These are phyloP conservation scores for Aureobasidium sp. DNA, from an alignment of 2,329 filamentous ascomycete genomes.

Conservation along the genomic window DNA sequence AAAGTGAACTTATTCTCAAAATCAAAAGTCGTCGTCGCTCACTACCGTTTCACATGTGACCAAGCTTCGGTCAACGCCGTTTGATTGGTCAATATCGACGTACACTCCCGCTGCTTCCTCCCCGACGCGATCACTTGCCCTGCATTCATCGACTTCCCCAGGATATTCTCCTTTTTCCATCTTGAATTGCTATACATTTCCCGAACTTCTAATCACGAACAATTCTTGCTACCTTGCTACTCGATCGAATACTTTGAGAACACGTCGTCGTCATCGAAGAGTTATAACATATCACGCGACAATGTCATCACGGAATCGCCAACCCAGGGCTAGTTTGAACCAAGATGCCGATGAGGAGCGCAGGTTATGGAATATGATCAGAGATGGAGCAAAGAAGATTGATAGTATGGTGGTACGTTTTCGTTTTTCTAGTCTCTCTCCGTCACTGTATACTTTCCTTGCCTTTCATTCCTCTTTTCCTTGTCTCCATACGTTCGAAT, in stretches of 20 bases:
- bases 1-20: too few relatives aligned
- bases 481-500: too few relatives aligned
- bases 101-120: background rate
- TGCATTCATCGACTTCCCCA: background rate
- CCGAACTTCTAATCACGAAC: too few relatives aligned
- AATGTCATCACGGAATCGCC: conserved; percentile 41
- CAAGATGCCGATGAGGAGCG: conserved; percentile 44
- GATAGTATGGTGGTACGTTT: conserved; percentile 39
- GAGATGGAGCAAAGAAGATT: conserved; percentile 35
- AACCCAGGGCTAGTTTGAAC: conserved; percentile 32
- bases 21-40: background rate
- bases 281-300: background rate
- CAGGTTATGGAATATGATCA: conserved; percentile 41
- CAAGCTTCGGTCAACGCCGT: background rate
- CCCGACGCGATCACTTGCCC: background rate
- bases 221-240: too few relatives aligned
- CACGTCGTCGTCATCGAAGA: background rate
- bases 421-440: background rate
- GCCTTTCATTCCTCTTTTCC: too few relatives aligned
- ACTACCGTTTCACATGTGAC: background rate
- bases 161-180: background rate
- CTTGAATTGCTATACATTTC: too few relatives aligned
- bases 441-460: background rate
- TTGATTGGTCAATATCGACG: background rate
- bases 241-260: too few relatives aligned